Conservation (phyloP, 345 rosid species). For the Murraya paniculata region DNA sequence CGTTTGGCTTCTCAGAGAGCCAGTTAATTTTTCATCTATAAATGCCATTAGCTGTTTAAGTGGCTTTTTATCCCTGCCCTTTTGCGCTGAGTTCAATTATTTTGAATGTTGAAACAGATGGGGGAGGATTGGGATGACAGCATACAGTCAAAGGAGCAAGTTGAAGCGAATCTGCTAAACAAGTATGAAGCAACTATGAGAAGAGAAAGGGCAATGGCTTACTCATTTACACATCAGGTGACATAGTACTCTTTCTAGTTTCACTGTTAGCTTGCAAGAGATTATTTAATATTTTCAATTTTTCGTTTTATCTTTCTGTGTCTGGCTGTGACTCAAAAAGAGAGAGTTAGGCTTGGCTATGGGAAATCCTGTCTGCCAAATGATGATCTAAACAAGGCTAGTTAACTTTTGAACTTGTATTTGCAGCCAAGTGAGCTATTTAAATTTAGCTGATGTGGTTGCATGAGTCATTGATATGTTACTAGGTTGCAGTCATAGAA, state of each 20-base stretch:
- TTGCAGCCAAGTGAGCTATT: neutral
- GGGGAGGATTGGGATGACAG: slow-evolving; percentile 97
- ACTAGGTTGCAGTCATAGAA: neutral
- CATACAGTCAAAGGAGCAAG: slow-evolving; percentile 80
- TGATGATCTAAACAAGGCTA: neutral
- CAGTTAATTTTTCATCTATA: neutral
- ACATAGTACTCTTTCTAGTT: slow-evolving; percentile 4
- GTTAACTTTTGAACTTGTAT: neutral
- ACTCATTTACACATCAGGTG: slow-evolving; percentile 94
- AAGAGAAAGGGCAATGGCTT: slow-evolving; percentile 90
- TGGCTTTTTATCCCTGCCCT: neutral
- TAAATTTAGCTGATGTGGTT: neutral
- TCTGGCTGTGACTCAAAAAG: neutral
- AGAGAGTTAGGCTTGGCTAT: slow-evolving; percentile 1
- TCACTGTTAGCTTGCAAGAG: neutral
- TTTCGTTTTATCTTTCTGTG: neutral
- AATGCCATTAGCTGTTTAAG: neutral
- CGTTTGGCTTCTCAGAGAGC: neutral
- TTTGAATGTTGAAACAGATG: slow-evolving; percentile 45
- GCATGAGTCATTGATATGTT: neutral
- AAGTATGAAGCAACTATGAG: slow-evolving; percentile 93
- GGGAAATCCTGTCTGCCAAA: neutral
- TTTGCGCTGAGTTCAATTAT: slow-evolving; percentile 4
- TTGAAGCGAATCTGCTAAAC: slow-evolving; percentile 75
- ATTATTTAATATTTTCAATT: neutral